Base-by-base conservation (phyloP, 768 basidiomycete genomes). In the Albatrellus ellisii region DNA sequence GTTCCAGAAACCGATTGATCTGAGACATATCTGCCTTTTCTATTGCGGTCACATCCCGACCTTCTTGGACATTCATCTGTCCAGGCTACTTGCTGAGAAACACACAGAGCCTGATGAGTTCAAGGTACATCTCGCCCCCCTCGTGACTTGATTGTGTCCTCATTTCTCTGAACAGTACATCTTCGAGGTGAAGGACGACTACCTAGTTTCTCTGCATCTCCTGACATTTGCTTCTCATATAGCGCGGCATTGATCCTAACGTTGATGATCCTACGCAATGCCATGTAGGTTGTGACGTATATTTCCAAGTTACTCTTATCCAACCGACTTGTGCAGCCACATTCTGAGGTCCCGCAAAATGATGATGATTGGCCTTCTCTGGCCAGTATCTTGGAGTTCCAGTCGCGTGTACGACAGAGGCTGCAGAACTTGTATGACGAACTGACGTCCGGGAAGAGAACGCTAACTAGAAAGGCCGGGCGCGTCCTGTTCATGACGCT, bases 21-120 rank as follows among this genome's bases (percentile, higher is more conserved):
- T 98, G 35, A 72, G 95, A 24, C 92, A 98, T 59, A 90, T 94
- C 43, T 94, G 90, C 54, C 69, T 98, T n/a, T 99, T 99, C 63
- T 97, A 97, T 60, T 55, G 88, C 10, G 94, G 94, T 0, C 95
- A 98, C 57, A 89, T 97, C 35, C 89, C 89, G 2, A 70, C 86
- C 15, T 95, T 94, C 65, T 59, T 92, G 47, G 92, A 95, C 53
- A 95, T 95, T 18, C 83, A 94, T 54, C 61, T 94, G 36, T 85
- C 86, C 2, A 68, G 70, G 37, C 59, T 89, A 10, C 58, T 95
- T 39, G 55, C 74, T 29, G 83, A 91, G 51, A 74, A 79, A 1
- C 75, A 87, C 52, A 89, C 90, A 0, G 77, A 90, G 48, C 95
- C 95, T 0, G 71, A 82, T 46, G 63, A 72, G 40, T 94, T 82